Base-by-base conservation (phyloP, 768 basidiomycete genomes). In the Hypholoma sublateritium region DNA sequence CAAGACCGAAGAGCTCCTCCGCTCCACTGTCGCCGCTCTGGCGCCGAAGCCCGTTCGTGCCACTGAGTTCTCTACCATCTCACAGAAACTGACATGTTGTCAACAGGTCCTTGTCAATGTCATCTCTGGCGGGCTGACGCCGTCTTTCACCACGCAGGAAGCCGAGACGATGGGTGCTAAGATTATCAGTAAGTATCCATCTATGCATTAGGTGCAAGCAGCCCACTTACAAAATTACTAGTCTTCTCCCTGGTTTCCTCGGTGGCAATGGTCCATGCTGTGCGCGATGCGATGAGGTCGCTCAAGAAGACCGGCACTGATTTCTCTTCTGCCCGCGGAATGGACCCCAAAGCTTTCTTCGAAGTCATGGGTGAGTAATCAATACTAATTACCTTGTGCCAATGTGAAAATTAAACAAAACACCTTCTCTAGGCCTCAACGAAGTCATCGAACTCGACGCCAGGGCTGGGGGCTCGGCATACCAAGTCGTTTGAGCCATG, bases 301-400 rank as follows among this genome's bases (percentile, higher is more conserved):
- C 71, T 91, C 43, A 88, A 86, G 74, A 87, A 88, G 74, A 89
- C 88, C 2, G 89, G 89, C 13, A 90, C 88, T 8, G 89, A 91
- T 66, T 88, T 86, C 65, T 55, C 67, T 22, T 72, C 77, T 19
- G 76, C 78, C 11, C 72, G 75, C 59, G 85, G 88, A 21, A 89
- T 90, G 88, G 87, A 89, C 62, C 89, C 89, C 13, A 87, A 85
- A 65, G 77, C 81, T 49, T 90, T 90, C 78, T 90, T 91, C 69
- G 81, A 87, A 65, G 84, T 88, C 51, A 86, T 89, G 86, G 87
- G 86, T 86, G 67, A 45, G 78, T 1, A 43, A 9, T 16, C 13
- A 35, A 46, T 63, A 25, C 5, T 32, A 6, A 11, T 12, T 34
- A 1, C 19, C 39, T 53, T 25, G 42, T 22, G 39, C 5, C 17